phyloP scores from a whole-genome alignment of 2,329 filamentous ascomycete species.

The Alternaria arbusti region DNA sequence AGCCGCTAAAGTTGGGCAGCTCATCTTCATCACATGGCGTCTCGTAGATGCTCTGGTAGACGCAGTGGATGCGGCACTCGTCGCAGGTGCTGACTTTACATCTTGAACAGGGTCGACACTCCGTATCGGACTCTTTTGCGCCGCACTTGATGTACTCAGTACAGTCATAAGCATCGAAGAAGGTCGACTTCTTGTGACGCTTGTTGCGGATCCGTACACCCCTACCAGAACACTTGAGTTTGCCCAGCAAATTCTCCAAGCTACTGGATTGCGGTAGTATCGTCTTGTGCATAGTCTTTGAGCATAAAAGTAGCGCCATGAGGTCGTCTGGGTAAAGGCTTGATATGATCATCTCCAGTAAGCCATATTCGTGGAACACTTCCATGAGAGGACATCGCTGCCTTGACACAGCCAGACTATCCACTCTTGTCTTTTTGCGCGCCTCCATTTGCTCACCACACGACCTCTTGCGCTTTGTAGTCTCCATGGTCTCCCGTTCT shows the following conservation, averaged over 20 bases:
- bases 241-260: conserved; percentile 33
- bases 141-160: conserved; percentile 33
- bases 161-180: conserved; percentile 30
- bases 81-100: conserved; percentile 43
- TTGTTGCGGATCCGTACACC: conserved; percentile 31
- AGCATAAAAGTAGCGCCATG: conserved; percentile 34
- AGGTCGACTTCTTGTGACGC: conserved; percentile 31
- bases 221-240: conserved; percentile 34
- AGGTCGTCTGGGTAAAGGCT: conserved; percentile 37
- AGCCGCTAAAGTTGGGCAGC: conserved; percentile 40
- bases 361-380: conserved; percentile 35
- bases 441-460: not conserved
- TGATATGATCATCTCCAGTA: conserved; percentile 33
- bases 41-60: conserved; percentile 41
- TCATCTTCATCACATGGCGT: conserved; percentile 33
- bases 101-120: conserved; percentile 31
- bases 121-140: conserved; percentile 10
- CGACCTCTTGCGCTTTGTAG: conserved; percentile 33
- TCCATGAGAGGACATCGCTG: conserved; percentile 22
- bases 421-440: conserved; percentile 16
- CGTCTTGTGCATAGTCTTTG: conserved; percentile 31
- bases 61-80: conserved; percentile 45
- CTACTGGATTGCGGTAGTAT: conserved; percentile 34
- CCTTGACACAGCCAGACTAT: not conserved
- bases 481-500: not conserved